Conservation (phyloP, 23 red algal genomes). For the Gracilariopsis chorda region DNA sequence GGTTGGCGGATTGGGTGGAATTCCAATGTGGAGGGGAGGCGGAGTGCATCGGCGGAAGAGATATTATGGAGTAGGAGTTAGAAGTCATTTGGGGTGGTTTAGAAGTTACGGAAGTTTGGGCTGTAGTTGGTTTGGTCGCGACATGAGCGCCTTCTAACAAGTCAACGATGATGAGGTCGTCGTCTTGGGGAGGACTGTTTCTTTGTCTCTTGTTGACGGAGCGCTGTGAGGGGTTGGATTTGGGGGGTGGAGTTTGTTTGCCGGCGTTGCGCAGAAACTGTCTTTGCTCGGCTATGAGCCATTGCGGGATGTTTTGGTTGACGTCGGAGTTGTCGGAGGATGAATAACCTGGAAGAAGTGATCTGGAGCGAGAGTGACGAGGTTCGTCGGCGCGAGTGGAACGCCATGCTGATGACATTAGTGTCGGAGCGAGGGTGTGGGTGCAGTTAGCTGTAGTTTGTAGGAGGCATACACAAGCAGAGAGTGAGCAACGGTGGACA, state of each 20-base stretch:
- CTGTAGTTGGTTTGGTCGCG: conserved; percentile 26
- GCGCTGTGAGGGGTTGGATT: background rate
- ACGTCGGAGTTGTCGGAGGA: background rate
- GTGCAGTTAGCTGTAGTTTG: too few species aligned
- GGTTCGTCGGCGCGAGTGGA: background rate
- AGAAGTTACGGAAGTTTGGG: background rate
- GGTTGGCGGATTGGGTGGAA: background rate
- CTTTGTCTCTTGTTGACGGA: background rate
- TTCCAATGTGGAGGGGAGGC: background rate
- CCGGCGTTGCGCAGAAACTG: conserved; percentile 24
- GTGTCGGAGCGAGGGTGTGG: too few species aligned
- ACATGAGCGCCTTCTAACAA: conserved; percentile 53
- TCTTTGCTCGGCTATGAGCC: conserved; percentile 29
- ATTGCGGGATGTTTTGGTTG: background rate
- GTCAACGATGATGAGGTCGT: conserved; percentile 62
- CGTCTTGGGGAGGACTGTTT: background rate
- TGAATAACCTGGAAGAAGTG: background rate
- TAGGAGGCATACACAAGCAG: too few species aligned
- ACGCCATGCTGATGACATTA: conserved; percentile 4
- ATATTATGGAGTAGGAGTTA: conserved; percentile 50
- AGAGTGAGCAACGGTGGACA: too few species aligned
- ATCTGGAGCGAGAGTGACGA: background rate
- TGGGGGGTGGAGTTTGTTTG: conserved; percentile 1
- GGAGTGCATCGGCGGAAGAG: conserved; percentile 41
- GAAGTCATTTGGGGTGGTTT: conserved; percentile 6